Evolutionary conservation across 192 early-diverging fungal species (phyloP), one percentile per base, ranked within the genome.

Genomic region (Mortierella claussenii): DNA sequence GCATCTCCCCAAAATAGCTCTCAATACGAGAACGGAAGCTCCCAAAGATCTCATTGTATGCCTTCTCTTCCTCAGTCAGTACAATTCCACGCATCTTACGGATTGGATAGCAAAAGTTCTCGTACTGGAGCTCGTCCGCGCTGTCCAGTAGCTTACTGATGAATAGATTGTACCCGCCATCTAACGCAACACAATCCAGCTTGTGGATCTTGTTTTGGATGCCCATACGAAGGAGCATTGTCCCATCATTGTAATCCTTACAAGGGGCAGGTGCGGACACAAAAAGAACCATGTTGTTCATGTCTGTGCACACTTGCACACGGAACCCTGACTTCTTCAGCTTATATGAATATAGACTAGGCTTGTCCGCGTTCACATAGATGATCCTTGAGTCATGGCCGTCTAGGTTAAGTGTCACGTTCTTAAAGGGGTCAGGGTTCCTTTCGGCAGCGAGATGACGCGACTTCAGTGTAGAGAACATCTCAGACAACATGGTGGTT

Each of bases 301-400:
- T 60, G 32, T 60, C 58, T 60, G 58, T 48, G 31, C 58, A 60
- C 58, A 60, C 58, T 49, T 60, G 46, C 30, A 60, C 46, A 60
- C 58, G 58, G 46, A 49, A 49, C 18, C 58, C 46, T 5, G 58
- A 48, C 46, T 60, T 60, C 46, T 60, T 60, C 18, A 60, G 58
- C 46, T 49, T 60, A 40, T 49, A 49, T 48, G 58, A 60, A 20
- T 59, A 46, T 27, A 59, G 26, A 46, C 56, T 59, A 31, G 56
- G 13, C 24, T 59, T 59, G 44, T 59, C 56, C 17, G 56, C 56
- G 56, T 45, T 45, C 6, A 59, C 43, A 46, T 59, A 37, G 26
- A 23, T 59, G 28, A 59, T 24, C 43, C 56, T 59, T 44, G 56
- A 45, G 44, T 59, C 54, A 40, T 55, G 54, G 18, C 54, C 54